Evolutionary conservation across 129 eudicot genomes (phyloP).

Genomic region (Arctium minus): DNA sequence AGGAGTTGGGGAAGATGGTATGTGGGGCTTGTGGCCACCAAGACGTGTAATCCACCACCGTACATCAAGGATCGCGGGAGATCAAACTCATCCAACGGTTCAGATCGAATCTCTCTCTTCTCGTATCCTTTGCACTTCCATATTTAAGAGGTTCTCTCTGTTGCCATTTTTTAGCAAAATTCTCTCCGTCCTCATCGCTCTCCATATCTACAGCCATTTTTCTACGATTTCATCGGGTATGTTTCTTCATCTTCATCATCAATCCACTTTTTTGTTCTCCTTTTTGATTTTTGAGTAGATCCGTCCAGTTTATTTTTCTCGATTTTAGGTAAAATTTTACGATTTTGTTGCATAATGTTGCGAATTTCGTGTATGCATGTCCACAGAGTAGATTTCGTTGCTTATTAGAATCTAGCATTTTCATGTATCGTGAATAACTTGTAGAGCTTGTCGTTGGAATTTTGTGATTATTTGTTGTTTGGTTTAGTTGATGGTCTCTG

Average conservation of each 20-base stretch:
- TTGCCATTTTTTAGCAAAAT: not conserved
- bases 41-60: conserved; percentile 54
- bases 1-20: conserved; percentile 11
- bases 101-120: conserved; percentile 8
- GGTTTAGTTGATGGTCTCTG: not conserved
- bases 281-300: not conserved
- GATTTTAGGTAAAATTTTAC: not conserved
- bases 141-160: not conserved
- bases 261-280: not conserved
- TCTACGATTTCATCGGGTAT: conserved; percentile 16
- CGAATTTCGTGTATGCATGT: conserved; percentile 10
- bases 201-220: conserved; percentile 16
- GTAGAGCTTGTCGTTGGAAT: not conserved
- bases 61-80: conserved; percentile 28
- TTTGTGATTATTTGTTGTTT: conserved; percentile 1
- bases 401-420: not conserved
- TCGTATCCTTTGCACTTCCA: conserved; percentile 21
- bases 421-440: not conserved
- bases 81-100: conserved; percentile 39
- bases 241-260: not conserved
- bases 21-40: conserved; percentile 29
- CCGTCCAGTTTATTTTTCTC: not conserved
- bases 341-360: not conserved
- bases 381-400: not conserved
- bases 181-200: not conserved